Evolutionary conservation across 495 filamentous ascomycete genomes (phyloP).

Genomic region (Trichoderma erinaceum): DNA sequence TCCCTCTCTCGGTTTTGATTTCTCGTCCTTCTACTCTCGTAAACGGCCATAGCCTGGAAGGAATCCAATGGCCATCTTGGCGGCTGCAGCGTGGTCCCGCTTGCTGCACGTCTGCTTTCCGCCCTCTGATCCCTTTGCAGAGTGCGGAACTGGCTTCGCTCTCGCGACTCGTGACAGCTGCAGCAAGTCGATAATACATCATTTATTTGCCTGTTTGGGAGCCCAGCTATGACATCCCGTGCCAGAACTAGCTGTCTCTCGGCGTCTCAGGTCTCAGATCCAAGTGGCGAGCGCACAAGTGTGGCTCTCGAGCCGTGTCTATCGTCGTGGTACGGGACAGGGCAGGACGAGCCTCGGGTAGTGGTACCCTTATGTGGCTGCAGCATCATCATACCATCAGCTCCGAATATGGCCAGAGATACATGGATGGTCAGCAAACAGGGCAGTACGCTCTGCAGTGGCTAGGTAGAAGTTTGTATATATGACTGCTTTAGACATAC

Average conservation of each 20-base stretch:
- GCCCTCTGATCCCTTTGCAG: neutral
- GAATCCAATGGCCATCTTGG: neutral
- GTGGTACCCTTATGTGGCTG: neutral
- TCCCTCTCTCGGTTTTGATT: no score
- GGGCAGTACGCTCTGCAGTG: no score
- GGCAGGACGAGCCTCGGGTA: neutral
- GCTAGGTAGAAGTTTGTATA: no score
- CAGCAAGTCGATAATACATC: neutral
- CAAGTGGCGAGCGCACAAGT: neutral
- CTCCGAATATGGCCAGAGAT: neutral
- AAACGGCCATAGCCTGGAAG: neutral
- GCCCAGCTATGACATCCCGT: neutral
- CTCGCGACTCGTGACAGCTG: constrained; percentile 1
- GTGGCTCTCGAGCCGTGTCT: neutral
- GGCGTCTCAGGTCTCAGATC: neutral
- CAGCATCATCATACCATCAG: neutral
- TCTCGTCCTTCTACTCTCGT: no score
- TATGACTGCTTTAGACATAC: no score
- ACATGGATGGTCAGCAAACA: neutral
- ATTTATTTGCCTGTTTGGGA: neutral
- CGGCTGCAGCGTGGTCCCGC: neutral
- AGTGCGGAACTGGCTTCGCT: neutral
- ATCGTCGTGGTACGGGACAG: neutral
- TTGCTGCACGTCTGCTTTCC: neutral
- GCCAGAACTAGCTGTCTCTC: neutral